Conservation (phyloP, 2,329 filamentous ascomycete genomes). For the Talaromyces rugulosus region DNA sequence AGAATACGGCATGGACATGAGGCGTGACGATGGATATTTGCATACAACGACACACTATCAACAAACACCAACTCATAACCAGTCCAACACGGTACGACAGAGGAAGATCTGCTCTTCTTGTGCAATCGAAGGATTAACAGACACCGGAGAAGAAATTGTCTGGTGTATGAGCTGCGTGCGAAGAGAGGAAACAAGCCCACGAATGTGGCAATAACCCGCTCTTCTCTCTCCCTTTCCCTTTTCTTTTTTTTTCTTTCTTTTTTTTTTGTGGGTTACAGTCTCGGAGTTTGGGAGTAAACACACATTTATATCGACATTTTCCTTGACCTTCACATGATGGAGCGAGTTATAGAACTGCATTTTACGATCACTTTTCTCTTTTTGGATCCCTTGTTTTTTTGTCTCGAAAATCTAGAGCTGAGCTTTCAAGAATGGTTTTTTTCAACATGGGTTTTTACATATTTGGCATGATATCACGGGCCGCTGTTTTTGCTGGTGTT, state of each 20-base stretch:
- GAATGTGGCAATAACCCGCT: neutral
- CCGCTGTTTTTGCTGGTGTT: neutral
- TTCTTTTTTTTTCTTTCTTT: neutral
- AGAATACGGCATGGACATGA: conserved; percentile 1
- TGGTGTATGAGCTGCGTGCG: conserved; percentile 35
- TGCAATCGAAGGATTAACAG: conserved; percentile 35
- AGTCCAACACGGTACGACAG: conserved; percentile 3
- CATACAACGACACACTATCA: conserved; percentile 3
- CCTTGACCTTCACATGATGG: neutral
- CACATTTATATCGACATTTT: neutral
- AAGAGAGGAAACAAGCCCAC: conserved; percentile 6
- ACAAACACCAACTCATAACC: neutral
- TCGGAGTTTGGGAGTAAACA: neutral
- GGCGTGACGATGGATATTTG: neutral
- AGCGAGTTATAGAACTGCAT: neutral
- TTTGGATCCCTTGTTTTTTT: neutral
- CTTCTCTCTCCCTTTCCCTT: neutral
- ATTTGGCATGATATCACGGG: neutral
- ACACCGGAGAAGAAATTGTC: conserved; percentile 33
- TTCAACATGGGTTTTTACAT: neutral
- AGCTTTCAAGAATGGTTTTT: neutral
- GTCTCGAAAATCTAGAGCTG: neutral
- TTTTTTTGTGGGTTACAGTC: neutral
- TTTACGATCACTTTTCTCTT: neutral
- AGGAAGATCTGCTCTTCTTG: conserved; percentile 38